Base-by-base conservation (phyloP, 306 rosid genomes). In the Vigna hirtella region DNA sequence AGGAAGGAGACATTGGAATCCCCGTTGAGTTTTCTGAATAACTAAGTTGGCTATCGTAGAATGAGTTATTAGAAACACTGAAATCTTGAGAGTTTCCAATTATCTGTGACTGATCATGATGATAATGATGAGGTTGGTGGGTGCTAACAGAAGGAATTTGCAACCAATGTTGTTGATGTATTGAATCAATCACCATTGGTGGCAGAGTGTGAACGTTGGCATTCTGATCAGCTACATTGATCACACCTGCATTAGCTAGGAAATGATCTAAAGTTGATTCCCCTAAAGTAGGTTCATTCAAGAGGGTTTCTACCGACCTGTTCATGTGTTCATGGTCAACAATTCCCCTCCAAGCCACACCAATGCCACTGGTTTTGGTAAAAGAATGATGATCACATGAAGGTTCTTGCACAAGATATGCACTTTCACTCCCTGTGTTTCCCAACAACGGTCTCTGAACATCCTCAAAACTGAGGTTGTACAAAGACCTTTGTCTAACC, bases 321-420 rank as follows among this genome's bases (percentile, higher is more conserved):
- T 67, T 73, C n/a, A 74, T 51, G 9, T 66, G 79, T 18, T 79
- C 67, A 61, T 49, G 84, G 7, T 47, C 81, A 81, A 32, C 71
- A 7, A 77, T 79, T 2, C 69, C 82, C 53, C 52, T 81, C 86
- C 83, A 72, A 0, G 66, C 50, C 17, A 82, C 85, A 22, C 76
- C 76, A 2, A 73, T 9, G 9, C 4, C 32, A 3, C 34, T 7
- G 9, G 67, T 64, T 63, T 80, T 86, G 53, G 50, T 40, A 43
- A 71, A 67, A 1, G 85, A 77, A 73, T 45, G 15, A 45, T 40
- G 51, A 40, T 79, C 56, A 49, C 18, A 53, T 45, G 87, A 81
- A 74, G 86, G 73, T 72, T 79, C 82, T 79, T 79, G 90, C 67
- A 79, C 55, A 30, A 83, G 18, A 51, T 83, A 81, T 28, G 73